Percentiles rank a stretch among this genome's conserved stretches.
phyloP scores from a whole-genome alignment of 2,329 filamentous ascomycete species.

The Pyrenochaeta sp. region DNA sequence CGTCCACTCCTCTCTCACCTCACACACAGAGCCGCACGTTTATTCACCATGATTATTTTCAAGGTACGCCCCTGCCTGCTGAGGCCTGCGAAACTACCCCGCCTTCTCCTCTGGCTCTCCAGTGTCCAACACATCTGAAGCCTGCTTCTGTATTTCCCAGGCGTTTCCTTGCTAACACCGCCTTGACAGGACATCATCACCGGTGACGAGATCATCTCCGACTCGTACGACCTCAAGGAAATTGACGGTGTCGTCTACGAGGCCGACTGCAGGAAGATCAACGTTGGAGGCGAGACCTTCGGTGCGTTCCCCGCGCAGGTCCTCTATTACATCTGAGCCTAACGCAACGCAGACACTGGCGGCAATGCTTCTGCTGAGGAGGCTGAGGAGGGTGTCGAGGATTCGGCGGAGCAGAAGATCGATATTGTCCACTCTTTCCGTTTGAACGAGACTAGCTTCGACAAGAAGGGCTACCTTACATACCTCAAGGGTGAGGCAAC shows the following conservation, averaged over 20 bases:
- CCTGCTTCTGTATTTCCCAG: conserved; percentile 4
- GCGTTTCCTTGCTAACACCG: conserved; percentile 18
- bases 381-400: conserved; percentile 78
- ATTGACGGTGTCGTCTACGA: conserved; percentile 85
- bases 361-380: conserved; percentile 98
- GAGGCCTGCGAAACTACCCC: conserved; percentile 36
- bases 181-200: conserved; percentile 79
- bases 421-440: conserved; percentile 95
- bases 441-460: conserved; percentile 77
- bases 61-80: conserved; percentile 55
- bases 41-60: conserved; percentile 65
- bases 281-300: conserved; percentile 76
- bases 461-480: conserved; percentile 85
- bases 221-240: conserved; percentile 86
- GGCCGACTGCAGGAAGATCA: conserved; percentile 91
- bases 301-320: conserved; percentile 59
- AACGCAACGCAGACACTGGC: conserved; percentile 72
- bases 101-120: conserved; percentile 30
- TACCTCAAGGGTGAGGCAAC: conserved; percentile 80
- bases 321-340: conserved; percentile 5
- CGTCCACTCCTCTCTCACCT: conserved; percentile 19
- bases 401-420: conserved; percentile 78
- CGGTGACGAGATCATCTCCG: conserved; percentile 95
- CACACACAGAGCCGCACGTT: conserved; percentile 9
- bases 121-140: conserved; percentile 11